Base-by-base conservation (phyloP, 2,329 filamentous ascomycete genomes). In the Graphiopsis chlorocephala region DNA sequence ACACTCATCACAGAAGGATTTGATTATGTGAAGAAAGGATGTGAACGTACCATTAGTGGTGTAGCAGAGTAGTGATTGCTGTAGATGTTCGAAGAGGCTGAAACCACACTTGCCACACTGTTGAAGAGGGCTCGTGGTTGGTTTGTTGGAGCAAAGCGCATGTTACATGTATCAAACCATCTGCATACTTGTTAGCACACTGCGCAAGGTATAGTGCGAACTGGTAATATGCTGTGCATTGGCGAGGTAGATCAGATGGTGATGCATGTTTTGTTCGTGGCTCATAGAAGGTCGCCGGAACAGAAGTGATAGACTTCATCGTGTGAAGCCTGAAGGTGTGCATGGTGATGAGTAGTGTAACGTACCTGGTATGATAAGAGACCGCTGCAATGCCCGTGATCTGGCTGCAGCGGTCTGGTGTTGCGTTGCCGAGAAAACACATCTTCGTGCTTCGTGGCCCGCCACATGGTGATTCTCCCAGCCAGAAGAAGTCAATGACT, bases 231-330 rank as follows among this genome's bases (percentile, higher is more conserved):
- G 20, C 12, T 28, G n/a, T 25, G 48, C 11, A 31, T n/a, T 33
- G 33, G 42, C 33, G 45, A 52, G 52, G 31, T 45, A 63, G 70
- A 72, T 77, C 75, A 77, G 75, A 77, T 77, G 75, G 75, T 77
- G 74, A 75, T 77, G 75, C 75, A 77, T 77, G 75, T 77, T 76
- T 72, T 72, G 73, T 77, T 75, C 74, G 61, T 71, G 73, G 75
- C 72, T 75, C 75, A 77, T 73, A 66, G 66, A 66, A 62, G 38
- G 66, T 76, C 75, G 68, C 75, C 73, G 68, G 74, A 76, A 77
- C 74, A 70, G 68, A 72, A 47, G 72, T 75, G 74, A 72, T 70
- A 66, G 69, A 65, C 66, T 71, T 74, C 72, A 74, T 74, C 71
- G 72, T 64, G 35, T 56, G 63, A 69, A 63, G 60, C 61, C 47